These are phyloP conservation scores for Huntiella abstrusa DNA, from an alignment of 2,329 filamentous ascomycete genomes.

Conservation along the genomic window DNA sequence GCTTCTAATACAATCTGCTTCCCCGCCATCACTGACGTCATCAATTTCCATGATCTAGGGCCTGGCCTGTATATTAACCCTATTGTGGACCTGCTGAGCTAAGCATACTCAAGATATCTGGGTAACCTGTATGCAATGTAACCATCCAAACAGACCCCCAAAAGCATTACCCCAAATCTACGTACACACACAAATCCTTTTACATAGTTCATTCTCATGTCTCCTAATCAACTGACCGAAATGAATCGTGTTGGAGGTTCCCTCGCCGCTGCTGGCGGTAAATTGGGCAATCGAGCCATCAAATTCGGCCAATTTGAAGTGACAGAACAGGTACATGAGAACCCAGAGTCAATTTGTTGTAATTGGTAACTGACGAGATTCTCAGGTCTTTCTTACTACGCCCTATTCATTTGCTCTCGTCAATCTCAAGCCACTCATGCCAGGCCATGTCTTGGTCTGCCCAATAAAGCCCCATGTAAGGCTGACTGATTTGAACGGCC, in stretches of 20 bases:
- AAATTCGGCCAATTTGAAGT: slow-evolving; percentile 63
- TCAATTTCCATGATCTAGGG: too few species aligned
- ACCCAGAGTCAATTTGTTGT: not conserved
- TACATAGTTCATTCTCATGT: not conserved
- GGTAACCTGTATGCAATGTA: too few species aligned
- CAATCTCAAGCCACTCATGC: slow-evolving; percentile 85
- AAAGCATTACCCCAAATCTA: too few species aligned
- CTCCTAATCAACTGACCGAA: not conserved
- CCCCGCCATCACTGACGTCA: too few species aligned
- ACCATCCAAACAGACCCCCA: too few species aligned
- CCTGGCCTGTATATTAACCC: too few species aligned
- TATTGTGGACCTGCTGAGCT: too few species aligned
- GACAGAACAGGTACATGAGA: slow-evolving; percentile 41
- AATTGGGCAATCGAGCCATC: slow-evolving; percentile 19
- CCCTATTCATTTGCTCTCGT: slow-evolving; percentile 70
- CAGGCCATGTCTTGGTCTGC: slow-evolving; percentile 83
- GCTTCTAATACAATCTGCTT: too few species aligned
- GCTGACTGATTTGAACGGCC: slow-evolving; percentile 51
- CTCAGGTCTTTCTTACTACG: slow-evolving; percentile 71
- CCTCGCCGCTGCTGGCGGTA: not conserved
- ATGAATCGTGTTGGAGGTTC: not conserved
- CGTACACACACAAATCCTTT: not conserved
- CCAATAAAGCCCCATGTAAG: slow-evolving; percentile 49
- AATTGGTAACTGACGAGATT: not conserved
- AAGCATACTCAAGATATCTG: too few species aligned